Conservation (phyloP, 768 basidiomycete genomes). For the Lactarius tabidus region DNA sequence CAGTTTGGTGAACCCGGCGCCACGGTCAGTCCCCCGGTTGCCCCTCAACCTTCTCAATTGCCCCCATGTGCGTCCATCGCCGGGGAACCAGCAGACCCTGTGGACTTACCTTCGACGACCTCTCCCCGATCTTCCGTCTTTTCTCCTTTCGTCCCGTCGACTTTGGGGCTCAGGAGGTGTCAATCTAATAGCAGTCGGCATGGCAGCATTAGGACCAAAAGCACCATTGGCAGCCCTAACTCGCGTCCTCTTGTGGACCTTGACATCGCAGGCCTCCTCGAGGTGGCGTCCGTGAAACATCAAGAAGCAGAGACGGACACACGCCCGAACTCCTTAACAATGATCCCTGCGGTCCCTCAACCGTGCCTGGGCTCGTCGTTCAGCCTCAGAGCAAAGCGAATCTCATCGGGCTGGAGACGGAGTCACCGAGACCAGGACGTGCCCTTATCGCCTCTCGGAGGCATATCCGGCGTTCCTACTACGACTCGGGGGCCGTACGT, state of each 20-base stretch:
- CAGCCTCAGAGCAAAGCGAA: not conserved
- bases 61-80: not conserved
- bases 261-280: conserved; percentile 25
- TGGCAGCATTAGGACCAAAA: conserved; percentile 1
- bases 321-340: not conserved
- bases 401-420: not conserved
- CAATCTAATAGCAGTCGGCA: not conserved
- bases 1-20: not conserved
- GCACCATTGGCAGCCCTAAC: not conserved
- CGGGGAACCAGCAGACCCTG: conserved; percentile 8
- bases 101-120: not conserved
- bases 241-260: conserved; percentile 11
- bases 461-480: conserved; percentile 9
- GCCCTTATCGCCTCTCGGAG: conserved; percentile 10
- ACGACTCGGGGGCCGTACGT: not conserved
- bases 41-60: not conserved
- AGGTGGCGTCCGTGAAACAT: conserved; percentile 10
- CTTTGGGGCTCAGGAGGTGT: not conserved
- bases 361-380: not conserved
- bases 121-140: conserved; percentile 13
- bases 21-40: not conserved
- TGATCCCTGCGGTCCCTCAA: not conserved
- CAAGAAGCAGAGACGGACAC: conserved; percentile 1
- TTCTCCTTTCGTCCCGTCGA: not conserved
- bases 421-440: conserved; percentile 16